Evolutionary conservation across 2,329 filamentous ascomycete genomes (phyloP).

Genomic region (Byssothecium circinans): DNA sequence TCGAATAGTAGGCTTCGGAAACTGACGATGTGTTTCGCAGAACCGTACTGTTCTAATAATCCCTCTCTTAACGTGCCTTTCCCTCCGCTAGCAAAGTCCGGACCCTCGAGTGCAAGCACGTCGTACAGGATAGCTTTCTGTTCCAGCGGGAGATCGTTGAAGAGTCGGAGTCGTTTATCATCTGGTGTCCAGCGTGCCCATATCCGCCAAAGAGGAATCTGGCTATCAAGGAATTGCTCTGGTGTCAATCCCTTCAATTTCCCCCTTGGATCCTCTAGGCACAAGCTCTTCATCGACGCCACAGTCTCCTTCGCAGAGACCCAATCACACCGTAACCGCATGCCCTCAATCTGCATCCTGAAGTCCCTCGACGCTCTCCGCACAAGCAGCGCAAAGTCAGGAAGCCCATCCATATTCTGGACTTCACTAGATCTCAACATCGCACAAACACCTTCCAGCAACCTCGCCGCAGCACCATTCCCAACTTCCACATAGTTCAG

Average conservation of each 20-base stretch:
- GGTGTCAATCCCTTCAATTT: slow-evolving; percentile 10
- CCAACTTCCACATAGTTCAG: slow-evolving; percentile 30
- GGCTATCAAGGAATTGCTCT: slow-evolving; percentile 27
- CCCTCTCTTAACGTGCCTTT: slow-evolving; percentile 25
- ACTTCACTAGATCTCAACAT: slow-evolving; percentile 16
- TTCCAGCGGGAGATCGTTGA: slow-evolving; percentile 16
- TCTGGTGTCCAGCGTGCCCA: slow-evolving; percentile 37
- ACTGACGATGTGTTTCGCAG: slow-evolving; percentile 13
- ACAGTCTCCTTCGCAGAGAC: slow-evolving; percentile 20
- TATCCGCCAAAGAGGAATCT: slow-evolving; percentile 30
- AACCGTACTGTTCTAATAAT: slow-evolving; percentile 22
- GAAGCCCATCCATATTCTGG: slow-evolving; percentile 20
- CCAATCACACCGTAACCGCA: slow-evolving; percentile 29
- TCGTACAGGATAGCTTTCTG: slow-evolving; percentile 22
- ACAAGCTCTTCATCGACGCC: slow-evolving; percentile 23
- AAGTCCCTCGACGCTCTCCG: slow-evolving; percentile 24
- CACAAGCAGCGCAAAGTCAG: slow-evolving; percentile 26
- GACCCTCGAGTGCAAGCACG: slow-evolving; percentile 33
- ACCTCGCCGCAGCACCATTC: slow-evolving; percentile 23
- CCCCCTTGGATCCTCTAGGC: background rate
- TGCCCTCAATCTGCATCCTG: slow-evolving; percentile 27
- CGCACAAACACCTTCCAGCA: slow-evolving; percentile 26
- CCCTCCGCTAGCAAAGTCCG: slow-evolving; percentile 26
- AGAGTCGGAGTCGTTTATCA: slow-evolving; percentile 13
- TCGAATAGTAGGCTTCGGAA: slow-evolving; percentile 24